Conservation (phyloP, 805 yeast genomes). For the Naumovozyma dairenensis region DNA sequence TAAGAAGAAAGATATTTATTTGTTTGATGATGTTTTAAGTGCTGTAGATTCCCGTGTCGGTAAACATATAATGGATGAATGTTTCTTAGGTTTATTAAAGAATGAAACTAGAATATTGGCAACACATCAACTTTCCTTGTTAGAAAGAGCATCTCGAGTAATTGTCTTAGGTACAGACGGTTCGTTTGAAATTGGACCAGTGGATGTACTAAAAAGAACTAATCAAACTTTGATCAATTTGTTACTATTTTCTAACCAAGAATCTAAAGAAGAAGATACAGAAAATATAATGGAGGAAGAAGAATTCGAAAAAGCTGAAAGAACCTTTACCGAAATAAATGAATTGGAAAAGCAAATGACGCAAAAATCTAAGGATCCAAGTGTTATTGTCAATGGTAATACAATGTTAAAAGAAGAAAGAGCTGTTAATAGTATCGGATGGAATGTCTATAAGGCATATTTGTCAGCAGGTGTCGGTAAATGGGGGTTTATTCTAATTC, state of each 20-base stretch:
- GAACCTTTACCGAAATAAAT: constrained; percentile 9
- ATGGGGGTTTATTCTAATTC: constrained; percentile 17
- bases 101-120: constrained; percentile 64
- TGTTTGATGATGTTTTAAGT: constrained; percentile 71
- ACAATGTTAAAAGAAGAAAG: constrained; percentile 43
- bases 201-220: constrained; percentile 38
- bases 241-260: constrained; percentile 37
- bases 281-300: constrained; percentile 20
- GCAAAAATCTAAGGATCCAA: constrained; percentile 7
- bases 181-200: constrained; percentile 54
- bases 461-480: constrained; percentile 47
- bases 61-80: constrained; percentile 61
- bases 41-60: constrained; percentile 87
- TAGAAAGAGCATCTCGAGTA: constrained; percentile 59
- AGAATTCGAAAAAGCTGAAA: constrained; percentile 3
- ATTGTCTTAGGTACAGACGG: constrained; percentile 56
- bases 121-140: constrained; percentile 71
- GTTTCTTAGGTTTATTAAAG: constrained; percentile 49
- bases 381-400: constrained; percentile 25
- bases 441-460: constrained; percentile 42
- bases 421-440: constrained; percentile 46
- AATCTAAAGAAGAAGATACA: constrained; percentile 24
- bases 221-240: constrained; percentile 42
- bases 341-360: constrained; percentile 14
- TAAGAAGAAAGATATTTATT: constrained; percentile 52